phyloP scores from a whole-genome alignment of 345 rosid genomes.

The Lepidium africanum region DNA sequence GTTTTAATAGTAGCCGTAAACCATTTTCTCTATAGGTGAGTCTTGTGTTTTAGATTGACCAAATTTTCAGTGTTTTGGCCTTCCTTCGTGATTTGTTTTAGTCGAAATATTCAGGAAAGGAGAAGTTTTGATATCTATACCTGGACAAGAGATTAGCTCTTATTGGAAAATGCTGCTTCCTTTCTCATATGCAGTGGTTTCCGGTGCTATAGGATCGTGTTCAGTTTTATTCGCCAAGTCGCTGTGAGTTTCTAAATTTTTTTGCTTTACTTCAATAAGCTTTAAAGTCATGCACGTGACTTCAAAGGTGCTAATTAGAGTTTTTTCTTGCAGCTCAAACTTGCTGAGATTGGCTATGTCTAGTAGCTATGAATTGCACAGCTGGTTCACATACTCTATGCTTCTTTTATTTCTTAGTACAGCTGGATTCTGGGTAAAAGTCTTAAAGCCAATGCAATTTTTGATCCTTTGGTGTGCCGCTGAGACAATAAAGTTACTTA shows the following conservation, averaged over 20 bases:
- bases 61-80: not conserved
- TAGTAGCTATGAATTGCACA: conserved; percentile 72
- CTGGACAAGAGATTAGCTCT: conserved; percentile 67
- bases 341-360: conserved; percentile 92
- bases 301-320: conserved; percentile 7
- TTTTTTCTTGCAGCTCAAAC: conserved; percentile 65
- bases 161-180: conserved; percentile 91
- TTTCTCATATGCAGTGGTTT: conserved; percentile 92
- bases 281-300: not conserved
- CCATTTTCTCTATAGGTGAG: conserved; percentile 77
- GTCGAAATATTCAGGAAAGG: conserved; percentile 60
- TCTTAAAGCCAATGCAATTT: conserved; percentile 9
- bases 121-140: conserved; percentile 54
- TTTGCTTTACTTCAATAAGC: not conserved
- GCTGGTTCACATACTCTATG: conserved; percentile 99
- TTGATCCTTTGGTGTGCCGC: conserved; percentile 3
- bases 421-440: conserved; percentile 94
- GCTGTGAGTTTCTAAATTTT: conserved; percentile 49
- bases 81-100: not conserved
- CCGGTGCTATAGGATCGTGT: conserved; percentile 97
- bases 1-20: conserved; percentile 54
- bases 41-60: not conserved
- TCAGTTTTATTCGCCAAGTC: conserved; percentile 98
- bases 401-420: conserved; percentile 93
- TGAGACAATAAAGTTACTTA: conserved; percentile 4